Base-by-base conservation (phyloP, 306 rosid genomes). In the Pachyrhizus erosus region DNA sequence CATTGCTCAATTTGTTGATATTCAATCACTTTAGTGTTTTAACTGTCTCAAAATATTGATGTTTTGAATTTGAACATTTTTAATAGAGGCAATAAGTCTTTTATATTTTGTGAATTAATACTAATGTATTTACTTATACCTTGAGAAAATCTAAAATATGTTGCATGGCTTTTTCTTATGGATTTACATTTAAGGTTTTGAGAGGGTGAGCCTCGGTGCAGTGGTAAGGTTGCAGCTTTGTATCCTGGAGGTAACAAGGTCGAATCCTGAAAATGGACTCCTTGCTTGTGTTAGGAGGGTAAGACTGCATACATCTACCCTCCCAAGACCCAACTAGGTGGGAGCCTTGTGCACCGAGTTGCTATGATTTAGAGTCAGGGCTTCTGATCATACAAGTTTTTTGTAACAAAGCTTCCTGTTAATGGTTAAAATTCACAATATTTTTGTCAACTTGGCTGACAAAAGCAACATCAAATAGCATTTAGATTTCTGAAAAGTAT, bases 381-480 rank as follows among this genome's bases (percentile, higher is more conserved):
- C 74, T 67, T 86, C 76, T n/a, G 7, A 83, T 58, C 33, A 57
- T 48, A 26, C 61, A n/a, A 12, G 5, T 40, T 42, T 71, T 51
- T 65, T 14, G 9, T 26, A 33, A 39, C 34, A 20, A 62, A 65
- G 13, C 42, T 76, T 77, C 54, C 70, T 40, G 68, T 68, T 26
- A 48, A 68, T 61, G n/a, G 48, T 54, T 21, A 67, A 73, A 78
- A 66, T 73, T 48, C 57, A 70, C n/a, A 9, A 43, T 57, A 6
- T 33, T 82, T 66, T 68, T 70, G 34, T 21, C 62, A 71, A 57
- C 78, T 31, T 73, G 69, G 75, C 64, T 71, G 34, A 71, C 82
- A 55, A 70, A n/a, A 31, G 34, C 80, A 64, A 42, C 60, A 15
- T 65, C 49, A 52, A 72, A n/a, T 71, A 62, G 34, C 73, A 70